Conservation (phyloP, 306 rosid genomes). For the Sophora flavescens region DNA sequence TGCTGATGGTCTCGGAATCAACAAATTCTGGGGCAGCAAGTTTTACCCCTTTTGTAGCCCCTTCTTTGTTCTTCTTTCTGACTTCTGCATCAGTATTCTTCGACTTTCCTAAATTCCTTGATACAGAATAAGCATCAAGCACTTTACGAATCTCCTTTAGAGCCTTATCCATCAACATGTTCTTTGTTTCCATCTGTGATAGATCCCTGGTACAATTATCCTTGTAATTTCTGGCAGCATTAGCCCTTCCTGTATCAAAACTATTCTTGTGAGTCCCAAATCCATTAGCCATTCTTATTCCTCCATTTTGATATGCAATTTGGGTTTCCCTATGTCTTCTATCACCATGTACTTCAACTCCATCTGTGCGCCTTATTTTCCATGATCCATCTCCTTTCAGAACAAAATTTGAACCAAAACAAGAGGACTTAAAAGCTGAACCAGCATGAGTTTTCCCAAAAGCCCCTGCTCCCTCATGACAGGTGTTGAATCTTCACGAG, state of each 20-base stretch:
- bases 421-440: slow-evolving; percentile 46
- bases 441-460: slow-evolving; percentile 44
- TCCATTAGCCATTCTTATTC: slow-evolving; percentile 44
- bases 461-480: slow-evolving; percentile 45
- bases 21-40: slow-evolving; percentile 35
- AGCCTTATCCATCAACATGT: slow-evolving; percentile 62
- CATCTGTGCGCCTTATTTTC: slow-evolving; percentile 51
- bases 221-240: slow-evolving; percentile 49
- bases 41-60: slow-evolving; percentile 48
- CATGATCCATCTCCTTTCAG: slow-evolving; percentile 52
- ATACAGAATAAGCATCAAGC: slow-evolving; percentile 50
- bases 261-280: slow-evolving; percentile 53
- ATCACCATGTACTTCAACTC: slow-evolving; percentile 38
- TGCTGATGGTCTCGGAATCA: slow-evolving; percentile 40
- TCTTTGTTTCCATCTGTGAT: slow-evolving; percentile 54
- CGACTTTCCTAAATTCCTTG: slow-evolving; percentile 44
- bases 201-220: slow-evolving; percentile 50
- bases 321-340: slow-evolving; percentile 35
- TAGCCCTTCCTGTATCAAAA: slow-evolving; percentile 52
- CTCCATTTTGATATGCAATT: slow-evolving; percentile 47
- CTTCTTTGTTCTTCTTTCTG: slow-evolving; percentile 48
- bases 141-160: slow-evolving; percentile 61
- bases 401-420: slow-evolving; percentile 45
- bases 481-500: slow-evolving; percentile 45
- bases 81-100: slow-evolving; percentile 40